Conservation (phyloP, 441 rosid species). For the Cnidoscolus chayamansa region DNA sequence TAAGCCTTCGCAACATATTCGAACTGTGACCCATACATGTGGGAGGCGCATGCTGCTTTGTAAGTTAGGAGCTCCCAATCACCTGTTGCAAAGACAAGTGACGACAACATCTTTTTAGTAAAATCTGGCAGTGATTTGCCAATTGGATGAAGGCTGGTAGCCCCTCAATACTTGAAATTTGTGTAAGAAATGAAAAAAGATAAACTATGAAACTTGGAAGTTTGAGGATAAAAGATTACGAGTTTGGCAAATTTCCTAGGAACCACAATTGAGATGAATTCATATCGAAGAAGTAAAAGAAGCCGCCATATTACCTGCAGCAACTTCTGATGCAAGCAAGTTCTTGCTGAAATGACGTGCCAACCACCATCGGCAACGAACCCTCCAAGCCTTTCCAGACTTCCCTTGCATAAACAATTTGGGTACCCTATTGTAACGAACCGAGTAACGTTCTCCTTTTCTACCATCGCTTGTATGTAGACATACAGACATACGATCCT, state of each 20-base stretch:
- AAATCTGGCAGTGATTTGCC: background rate
- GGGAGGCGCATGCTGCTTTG: constrained; percentile 75
- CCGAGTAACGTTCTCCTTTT: constrained; percentile 28
- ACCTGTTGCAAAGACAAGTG: constrained; percentile 32
- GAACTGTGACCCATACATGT: constrained; percentile 56
- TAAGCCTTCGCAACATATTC: constrained; percentile 43
- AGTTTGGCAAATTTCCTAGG: background rate
- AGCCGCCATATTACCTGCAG: constrained; percentile 36
- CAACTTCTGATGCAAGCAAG: constrained; percentile 45
- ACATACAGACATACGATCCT: constrained; percentile 60
- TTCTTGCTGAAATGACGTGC: constrained; percentile 53
- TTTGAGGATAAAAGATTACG: background rate
- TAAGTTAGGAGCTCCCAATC: constrained; percentile 47
- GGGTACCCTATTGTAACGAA: constrained; percentile 38
- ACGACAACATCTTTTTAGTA: background rate
- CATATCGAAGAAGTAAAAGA: background rate
- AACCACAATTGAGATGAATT: background rate
- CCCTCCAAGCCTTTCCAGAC: constrained; percentile 48
- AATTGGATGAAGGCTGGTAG: background rate
- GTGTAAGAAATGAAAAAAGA: background rate
- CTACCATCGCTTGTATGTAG: constrained; percentile 36
- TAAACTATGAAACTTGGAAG: background rate
- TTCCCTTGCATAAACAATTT: constrained; percentile 33
- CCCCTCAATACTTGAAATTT: background rate
- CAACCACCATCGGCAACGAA: constrained; percentile 73